Conservation (phyloP, 768 basidiomycete species). For the Mycena haematopus region DNA sequence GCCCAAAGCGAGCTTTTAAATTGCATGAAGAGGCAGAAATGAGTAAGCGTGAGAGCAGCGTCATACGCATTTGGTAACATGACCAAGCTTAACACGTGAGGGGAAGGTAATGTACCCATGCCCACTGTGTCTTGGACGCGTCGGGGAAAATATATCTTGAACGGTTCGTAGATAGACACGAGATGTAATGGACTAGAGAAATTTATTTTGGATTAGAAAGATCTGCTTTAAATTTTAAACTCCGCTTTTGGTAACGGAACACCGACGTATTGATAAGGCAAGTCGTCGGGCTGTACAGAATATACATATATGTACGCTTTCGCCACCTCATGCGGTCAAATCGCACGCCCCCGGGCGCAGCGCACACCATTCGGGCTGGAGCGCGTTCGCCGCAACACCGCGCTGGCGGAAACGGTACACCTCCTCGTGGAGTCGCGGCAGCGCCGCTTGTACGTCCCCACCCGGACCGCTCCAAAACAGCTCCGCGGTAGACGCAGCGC, state of each 20-base stretch:
- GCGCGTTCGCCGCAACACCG: conserved; percentile 51
- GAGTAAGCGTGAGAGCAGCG: not conserved
- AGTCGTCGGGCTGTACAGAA: not conserved
- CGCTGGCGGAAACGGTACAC: conserved; percentile 54
- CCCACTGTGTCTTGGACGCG: no score
- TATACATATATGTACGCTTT: not conserved
- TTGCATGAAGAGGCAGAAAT: conserved; percentile 4
- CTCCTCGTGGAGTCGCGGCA: conserved; percentile 57
- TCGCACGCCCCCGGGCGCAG: conserved; percentile 55
- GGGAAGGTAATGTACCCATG: no score
- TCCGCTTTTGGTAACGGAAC: conserved; percentile 14
- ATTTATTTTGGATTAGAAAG: no score
- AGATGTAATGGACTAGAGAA: not conserved
- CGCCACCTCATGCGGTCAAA: conserved; percentile 13
- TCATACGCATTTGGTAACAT: not conserved
- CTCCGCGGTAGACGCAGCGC: conserved; percentile 57
- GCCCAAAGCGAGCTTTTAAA: conserved; percentile 16
- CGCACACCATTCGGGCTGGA: conserved; percentile 68
- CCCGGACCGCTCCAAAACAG: conserved; percentile 59
- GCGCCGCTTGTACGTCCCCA: conserved; percentile 26
- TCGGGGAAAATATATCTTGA: not conserved
- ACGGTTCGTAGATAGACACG: no score
- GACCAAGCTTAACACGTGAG: not conserved
- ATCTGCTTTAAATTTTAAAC: not conserved
- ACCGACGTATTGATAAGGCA: conserved; percentile 7